These are phyloP conservation scores for Physcia stellaris DNA, from an alignment of 495 filamentous ascomycete genomes.

Conservation along the genomic window DNA sequence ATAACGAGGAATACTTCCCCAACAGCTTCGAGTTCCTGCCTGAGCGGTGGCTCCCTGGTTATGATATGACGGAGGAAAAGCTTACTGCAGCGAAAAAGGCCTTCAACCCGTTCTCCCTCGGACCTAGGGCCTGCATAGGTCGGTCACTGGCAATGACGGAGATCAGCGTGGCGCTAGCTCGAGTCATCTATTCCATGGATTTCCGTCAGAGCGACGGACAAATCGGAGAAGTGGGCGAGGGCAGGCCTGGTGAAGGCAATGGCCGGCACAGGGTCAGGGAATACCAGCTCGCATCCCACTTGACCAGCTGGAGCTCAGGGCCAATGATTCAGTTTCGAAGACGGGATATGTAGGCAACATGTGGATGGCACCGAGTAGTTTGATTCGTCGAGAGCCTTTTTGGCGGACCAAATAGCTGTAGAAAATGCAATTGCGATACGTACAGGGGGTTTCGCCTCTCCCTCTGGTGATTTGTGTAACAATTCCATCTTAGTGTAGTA, in stretches of 20 bases:
- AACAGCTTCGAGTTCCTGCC: constrained; percentile 37
- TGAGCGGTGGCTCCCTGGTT: constrained; percentile 39
- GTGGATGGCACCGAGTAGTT: too few relatives aligned
- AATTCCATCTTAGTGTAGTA: too few relatives aligned
- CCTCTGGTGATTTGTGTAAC: too few relatives aligned
- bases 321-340: constrained; percentile 37
- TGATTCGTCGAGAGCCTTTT: too few relatives aligned
- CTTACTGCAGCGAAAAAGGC: constrained; percentile 23
- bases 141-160: constrained; percentile 39
- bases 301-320: constrained; percentile 43
- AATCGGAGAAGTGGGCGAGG: constrained; percentile 26
- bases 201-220: constrained; percentile 8
- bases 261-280: too few relatives aligned
- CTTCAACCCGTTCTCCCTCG: constrained; percentile 45
- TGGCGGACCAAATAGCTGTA: too few relatives aligned
- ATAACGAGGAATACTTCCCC: constrained; percentile 38
- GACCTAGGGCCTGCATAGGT: constrained; percentile 44
- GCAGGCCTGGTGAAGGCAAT: constrained; percentile 24
- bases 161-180: constrained; percentile 33
- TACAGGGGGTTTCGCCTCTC: too few relatives aligned
- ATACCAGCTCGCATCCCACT: constrained; percentile 42
- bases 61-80: constrained; percentile 1
- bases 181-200: constrained; percentile 35
- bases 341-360: too few relatives aligned
- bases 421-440: too few relatives aligned